Evolutionary conservation across 2,329 filamentous ascomycete species (phyloP).

Genomic region (Fusarium ramigenum): DNA sequence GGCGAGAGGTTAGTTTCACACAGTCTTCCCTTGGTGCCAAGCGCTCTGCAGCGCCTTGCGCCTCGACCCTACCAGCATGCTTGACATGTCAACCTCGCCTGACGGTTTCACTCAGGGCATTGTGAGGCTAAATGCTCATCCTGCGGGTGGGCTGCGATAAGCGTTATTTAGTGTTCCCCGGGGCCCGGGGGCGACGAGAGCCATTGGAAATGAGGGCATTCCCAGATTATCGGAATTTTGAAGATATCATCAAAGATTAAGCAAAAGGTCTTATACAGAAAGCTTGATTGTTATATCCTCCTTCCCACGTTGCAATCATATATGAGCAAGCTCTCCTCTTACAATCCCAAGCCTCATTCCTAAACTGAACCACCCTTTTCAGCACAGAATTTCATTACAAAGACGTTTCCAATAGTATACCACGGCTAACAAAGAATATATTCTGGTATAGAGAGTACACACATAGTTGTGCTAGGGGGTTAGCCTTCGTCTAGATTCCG

Average conservation of each 20-base stretch:
- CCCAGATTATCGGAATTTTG: neutral
- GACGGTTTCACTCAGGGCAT: neutral
- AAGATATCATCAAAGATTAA: neutral
- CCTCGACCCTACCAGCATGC: conserved; percentile 11
- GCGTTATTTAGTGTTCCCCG: neutral
- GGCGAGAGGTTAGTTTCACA: neutral
- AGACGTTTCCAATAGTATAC: neutral
- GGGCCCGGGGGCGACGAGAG: neutral
- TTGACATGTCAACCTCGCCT: conserved; percentile 23
- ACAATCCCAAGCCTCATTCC: neutral
- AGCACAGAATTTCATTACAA: neutral
- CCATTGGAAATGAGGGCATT: conserved; percentile 7
- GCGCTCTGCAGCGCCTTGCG: neutral
- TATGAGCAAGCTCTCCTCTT: neutral
- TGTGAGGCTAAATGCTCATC: neutral
- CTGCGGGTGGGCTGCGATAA: neutral
- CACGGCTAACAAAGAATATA: neutral
- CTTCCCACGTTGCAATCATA: neutral
- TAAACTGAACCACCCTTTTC: neutral
- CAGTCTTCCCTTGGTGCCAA: neutral
- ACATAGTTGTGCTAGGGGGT: neutral
- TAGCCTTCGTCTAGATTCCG: neutral
- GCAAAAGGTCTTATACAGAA: neutral
- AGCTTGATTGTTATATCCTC: neutral
- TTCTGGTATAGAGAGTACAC: neutral